Percentiles rank a stretch among this genome's conserved stretches.
Evolutionary conservation across 441 rosid species (phyloP).

Genomic region (Euphorbia celastroides): DNA sequence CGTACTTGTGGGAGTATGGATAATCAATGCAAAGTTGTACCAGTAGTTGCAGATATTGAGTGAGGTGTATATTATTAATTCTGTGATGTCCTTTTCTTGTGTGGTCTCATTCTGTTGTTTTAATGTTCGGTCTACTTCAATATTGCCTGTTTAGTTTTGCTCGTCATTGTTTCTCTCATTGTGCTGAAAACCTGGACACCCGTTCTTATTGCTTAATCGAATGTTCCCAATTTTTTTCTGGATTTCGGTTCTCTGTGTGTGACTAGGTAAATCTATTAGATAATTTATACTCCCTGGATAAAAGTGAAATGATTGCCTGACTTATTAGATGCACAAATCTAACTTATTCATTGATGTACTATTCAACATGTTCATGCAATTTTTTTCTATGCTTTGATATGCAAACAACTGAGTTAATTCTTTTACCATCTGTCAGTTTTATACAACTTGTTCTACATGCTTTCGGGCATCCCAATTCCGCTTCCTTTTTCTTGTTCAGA

Average conservation of each 20-base stretch:
- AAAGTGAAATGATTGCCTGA: neutral
- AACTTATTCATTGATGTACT: neutral
- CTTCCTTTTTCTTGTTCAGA: slow-evolving; percentile 25
- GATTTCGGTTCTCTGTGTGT: neutral
- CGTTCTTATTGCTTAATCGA: neutral
- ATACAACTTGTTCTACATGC: neutral
- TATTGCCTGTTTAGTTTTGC: neutral
- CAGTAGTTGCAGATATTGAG: neutral
- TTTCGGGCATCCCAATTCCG: neutral
- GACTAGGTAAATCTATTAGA: neutral
- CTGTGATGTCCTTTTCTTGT: neutral
- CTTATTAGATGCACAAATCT: neutral
- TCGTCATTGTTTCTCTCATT: neutral
- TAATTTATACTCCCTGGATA: neutral
- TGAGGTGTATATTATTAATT: neutral
- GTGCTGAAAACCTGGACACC: neutral
- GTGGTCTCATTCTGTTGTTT: neutral
- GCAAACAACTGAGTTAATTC: neutral
- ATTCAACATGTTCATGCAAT: neutral
- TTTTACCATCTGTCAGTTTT: too few relatives aligned
- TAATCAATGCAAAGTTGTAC: slow-evolving; percentile 1
- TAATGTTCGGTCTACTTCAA: neutral
- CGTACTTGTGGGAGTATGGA: neutral
- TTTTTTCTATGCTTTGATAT: neutral
- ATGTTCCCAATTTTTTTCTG: neutral